Evolutionary conservation across 345 rosid species (phyloP).

Genomic region (Populus davidiana): DNA sequence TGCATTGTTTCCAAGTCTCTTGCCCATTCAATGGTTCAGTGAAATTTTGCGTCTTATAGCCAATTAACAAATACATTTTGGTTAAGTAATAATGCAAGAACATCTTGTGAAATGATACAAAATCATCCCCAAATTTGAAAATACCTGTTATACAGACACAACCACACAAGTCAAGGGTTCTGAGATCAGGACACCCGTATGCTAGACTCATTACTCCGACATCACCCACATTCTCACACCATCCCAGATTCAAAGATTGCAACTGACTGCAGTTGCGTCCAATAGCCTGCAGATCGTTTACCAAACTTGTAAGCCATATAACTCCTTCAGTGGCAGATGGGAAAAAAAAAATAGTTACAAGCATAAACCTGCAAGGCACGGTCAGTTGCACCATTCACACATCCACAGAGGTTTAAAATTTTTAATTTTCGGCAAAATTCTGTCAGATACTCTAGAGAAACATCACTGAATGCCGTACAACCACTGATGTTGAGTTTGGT

Average conservation of each 20-base stretch:
- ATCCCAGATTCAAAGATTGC: slow-evolving; percentile 81
- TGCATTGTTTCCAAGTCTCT: background rate
- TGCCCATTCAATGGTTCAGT: background rate
- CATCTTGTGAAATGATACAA: background rate
- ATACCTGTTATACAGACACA: slow-evolving; percentile 83
- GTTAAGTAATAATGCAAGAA: background rate
- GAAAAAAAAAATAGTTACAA: background rate
- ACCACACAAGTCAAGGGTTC: slow-evolving; percentile 74
- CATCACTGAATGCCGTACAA: slow-evolving; percentile 69
- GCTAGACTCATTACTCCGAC: slow-evolving; percentile 82
- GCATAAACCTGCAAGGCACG: slow-evolving; percentile 64
- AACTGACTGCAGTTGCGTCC: slow-evolving; percentile 69
- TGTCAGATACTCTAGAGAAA: slow-evolving; percentile 56
- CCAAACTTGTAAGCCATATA: background rate
- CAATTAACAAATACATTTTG: background rate
- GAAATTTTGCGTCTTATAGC: background rate
- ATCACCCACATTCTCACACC: slow-evolving; percentile 93
- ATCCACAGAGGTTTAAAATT: slow-evolving; percentile 83
- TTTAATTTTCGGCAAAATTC: slow-evolving; percentile 58
- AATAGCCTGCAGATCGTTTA: slow-evolving; percentile 55
- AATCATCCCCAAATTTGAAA: background rate
- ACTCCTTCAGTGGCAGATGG: background rate
- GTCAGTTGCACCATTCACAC: slow-evolving; percentile 78
- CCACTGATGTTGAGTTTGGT: slow-evolving; percentile 89
- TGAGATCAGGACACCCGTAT: slow-evolving; percentile 83